Evolutionary conservation across 2,329 filamentous ascomycete genomes (phyloP), one percentile per base, ranked within the genome.

Genomic region (Anisogramma anomala): DNA sequence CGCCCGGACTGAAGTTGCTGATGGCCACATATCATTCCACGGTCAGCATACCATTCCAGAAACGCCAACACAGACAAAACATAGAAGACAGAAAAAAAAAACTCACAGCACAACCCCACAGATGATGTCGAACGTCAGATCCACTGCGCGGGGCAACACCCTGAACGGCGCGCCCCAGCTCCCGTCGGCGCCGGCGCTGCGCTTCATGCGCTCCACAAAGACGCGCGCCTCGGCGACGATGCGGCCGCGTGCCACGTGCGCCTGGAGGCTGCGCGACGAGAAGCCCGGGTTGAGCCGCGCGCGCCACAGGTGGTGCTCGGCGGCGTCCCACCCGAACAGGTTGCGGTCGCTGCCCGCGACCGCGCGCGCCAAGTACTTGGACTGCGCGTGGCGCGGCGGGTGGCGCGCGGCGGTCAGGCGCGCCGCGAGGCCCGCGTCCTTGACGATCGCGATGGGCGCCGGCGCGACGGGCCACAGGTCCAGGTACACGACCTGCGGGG

Each of bases 401-500:
- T 36, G 33, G 10, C 42, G 42, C 6, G 35, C 36, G 3, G 42
- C 17, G 10, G 26, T 30, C 2, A 43, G 19, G 1, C 10, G 26
- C 26, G 39, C 36, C 11, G 46, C 48, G 4, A 42, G 10, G 4
- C 37, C 36, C 2, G 50, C 45, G 14, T 33, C 28, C 2, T 18
- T 33, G 1, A 40, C 27, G 2, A 31, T 18, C 13, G 49, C 43
- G 6, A 53, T 6, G 1, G 49, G 43, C 18, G 50, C 26, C 3
- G 49, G 36, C 2, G 43, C 20, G 4, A 51, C 32, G 0, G 49
- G 50, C 49, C 52, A 52, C 4, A 52, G 37, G 33, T 53, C 52
- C 3, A 53, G 34, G 25, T 52, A 53, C 9, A 48, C 30, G 3
- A 53, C 30, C 0, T 46, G 43, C 0, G 52, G 52, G 4, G 42